Conservation (phyloP, 2,329 filamentous ascomycete genomes). For the Colletotrichum acutatum region DNA sequence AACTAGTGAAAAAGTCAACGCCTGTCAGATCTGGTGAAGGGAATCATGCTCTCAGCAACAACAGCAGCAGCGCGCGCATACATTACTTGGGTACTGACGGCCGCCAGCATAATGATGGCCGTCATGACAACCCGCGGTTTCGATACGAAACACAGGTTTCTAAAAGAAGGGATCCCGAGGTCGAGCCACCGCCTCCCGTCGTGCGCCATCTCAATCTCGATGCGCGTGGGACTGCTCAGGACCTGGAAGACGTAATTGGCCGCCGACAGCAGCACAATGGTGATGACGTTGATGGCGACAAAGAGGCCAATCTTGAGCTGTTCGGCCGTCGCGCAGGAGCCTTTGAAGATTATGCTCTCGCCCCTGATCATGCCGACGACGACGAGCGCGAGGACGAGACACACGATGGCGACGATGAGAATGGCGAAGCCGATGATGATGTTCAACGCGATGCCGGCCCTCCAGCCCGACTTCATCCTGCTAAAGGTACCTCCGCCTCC, state of each 20-base stretch:
- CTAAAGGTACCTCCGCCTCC: conserved; percentile 42
- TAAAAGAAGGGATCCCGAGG: conserved; percentile 63
- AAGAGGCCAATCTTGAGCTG: conserved; percentile 54
- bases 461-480: conserved; percentile 55
- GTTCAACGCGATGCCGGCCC: conserved; percentile 58
- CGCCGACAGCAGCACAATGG: conserved; percentile 56
- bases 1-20: conserved; percentile 46
- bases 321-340: conserved; percentile 49
- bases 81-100: conserved; percentile 61
- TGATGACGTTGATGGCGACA: conserved; percentile 56
- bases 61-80: conserved; percentile 42
- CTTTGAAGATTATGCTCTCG: conserved; percentile 51
- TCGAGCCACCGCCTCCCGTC: conserved; percentile 59
- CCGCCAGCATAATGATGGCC: conserved; percentile 51
- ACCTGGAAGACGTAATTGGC: conserved; percentile 66
- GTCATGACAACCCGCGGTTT: conserved; percentile 52
- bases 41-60: neutral
- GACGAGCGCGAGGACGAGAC: conserved; percentile 50
- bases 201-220: conserved; percentile 60
- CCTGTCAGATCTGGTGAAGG: neutral
- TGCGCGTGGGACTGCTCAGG: conserved; percentile 63
- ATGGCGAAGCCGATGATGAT: conserved; percentile 52
- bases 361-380: conserved; percentile 46
- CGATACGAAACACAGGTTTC: conserved; percentile 59
- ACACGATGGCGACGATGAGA: conserved; percentile 50